These are phyloP conservation scores for Aegilops umbellulata DNA, from an alignment of 176 grass and related monocot species.

Conservation along the genomic window DNA sequence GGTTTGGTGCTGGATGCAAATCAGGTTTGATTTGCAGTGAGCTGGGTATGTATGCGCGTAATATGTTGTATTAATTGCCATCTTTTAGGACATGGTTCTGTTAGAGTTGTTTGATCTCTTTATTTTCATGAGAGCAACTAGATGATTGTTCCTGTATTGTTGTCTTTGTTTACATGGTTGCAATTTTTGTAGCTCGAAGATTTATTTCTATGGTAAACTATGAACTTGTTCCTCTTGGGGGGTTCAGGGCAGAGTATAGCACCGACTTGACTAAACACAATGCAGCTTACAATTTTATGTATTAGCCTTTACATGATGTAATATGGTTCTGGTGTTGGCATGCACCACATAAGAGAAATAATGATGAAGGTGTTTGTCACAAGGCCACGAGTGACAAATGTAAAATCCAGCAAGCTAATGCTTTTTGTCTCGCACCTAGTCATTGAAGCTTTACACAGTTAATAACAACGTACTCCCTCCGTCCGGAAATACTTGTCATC, in stretches of 20 bases:
- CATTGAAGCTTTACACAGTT: neutral
- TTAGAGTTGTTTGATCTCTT: neutral
- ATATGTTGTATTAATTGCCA: neutral
- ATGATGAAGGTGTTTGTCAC: neutral
- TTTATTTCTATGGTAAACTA: neutral
- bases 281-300: neutral
- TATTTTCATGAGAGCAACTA: neutral
- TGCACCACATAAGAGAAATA: neutral
- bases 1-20: neutral
- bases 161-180: neutral
- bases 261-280: neutral
- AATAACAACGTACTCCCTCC: neutral
- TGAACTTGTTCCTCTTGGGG: neutral
- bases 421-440: neutral
- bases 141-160: neutral
- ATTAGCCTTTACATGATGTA: neutral
- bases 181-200: slow-evolving; percentile 3
- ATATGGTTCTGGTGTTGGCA: neutral
- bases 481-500: too few relatives aligned
- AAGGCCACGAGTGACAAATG: neutral
- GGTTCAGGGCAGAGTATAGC: neutral
- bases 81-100: neutral
- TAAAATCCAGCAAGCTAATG: neutral
- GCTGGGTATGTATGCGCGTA: neutral
- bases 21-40: neutral